Evolutionary conservation across 1,284 basidiomycete genomes (phyloP), one percentile per base, ranked within the genome.

Genomic region (Naganishia sp.): DNA sequence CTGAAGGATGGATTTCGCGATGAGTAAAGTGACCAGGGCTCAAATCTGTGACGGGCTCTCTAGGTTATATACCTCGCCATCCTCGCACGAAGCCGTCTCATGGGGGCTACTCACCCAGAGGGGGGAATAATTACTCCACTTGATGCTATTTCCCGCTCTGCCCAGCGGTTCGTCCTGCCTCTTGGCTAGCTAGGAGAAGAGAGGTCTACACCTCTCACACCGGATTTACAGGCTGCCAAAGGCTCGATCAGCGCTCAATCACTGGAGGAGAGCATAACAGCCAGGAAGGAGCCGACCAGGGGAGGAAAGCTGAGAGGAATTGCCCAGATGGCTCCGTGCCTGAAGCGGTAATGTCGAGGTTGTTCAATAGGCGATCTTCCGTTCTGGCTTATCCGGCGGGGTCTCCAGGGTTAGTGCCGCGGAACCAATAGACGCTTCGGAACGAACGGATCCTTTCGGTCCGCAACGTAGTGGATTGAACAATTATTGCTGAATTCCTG

Each of bases 51-150:
- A 31, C 15, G 25, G 15, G 7, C 42, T 28, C 31, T 43, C 18
- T 31, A 49, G 17, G 15, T 60, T 60, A 60, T 60, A 60, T 60
- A 58, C 42, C 55, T 41, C 31, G 25, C 25, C 10, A 17, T 18
- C 53, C 13, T 39, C 35, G 35, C 2, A 39, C 7, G 35, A 39
- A 39, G 17, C 15, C 35, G 7, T 47, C 18, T 47, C 52, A 9
- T 39, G 52, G 17, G 17, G 23, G 23, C n/a, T 31, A 31, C 21
- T 25, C 43, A 13, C 7, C 23, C 32, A 18, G 13, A 18, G 18
- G 41, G 55, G 55, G 31, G 25, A 57, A 57, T 43, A 11, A 25
- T 57, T 57, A 25, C 47, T 23, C 47, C 47, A 49, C 21, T 39
- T 39, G 35, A 13, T 13, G 13, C 35, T 39, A 13, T 39, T 13